Percentiles rank a stretch among this genome's conserved stretches.
Conservation (phyloP, 768 basidiomycete genomes). For the Fibroporia radiculosa region DNA sequence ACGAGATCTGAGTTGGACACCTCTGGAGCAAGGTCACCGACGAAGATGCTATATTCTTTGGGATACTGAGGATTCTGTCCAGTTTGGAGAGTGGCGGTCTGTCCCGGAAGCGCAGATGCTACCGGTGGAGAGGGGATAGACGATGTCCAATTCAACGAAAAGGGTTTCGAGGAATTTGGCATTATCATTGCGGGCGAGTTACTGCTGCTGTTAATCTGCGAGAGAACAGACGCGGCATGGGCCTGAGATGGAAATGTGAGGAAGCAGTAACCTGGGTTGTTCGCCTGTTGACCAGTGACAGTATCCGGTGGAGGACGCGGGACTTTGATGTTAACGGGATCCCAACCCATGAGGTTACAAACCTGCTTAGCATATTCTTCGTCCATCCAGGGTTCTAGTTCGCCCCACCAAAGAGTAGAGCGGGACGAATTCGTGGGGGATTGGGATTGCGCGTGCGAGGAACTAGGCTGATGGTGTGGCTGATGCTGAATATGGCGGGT, state of each 20-base stretch:
- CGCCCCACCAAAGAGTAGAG: conserved; percentile 77
- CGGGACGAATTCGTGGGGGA: conserved; percentile 24
- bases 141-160: conserved; percentile 74
- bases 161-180: conserved; percentile 82
- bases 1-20: conserved; percentile 95
- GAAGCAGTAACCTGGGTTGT: conserved; percentile 86
- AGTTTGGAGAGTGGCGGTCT: conserved; percentile 25
- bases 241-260: conserved; percentile 72
- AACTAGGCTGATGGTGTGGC: conserved; percentile 15
- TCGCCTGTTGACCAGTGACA: conserved; percentile 53
- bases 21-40: conserved; percentile 88
- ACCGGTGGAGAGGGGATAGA: conserved; percentile 30
- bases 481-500: conserved; percentile 16
- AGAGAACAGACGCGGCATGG: conserved; percentile 62
- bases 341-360: conserved; percentile 83
- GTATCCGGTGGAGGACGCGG: conserved; percentile 55
- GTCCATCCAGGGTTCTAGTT: conserved; percentile 95
- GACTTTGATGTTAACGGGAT: conserved; percentile 64
- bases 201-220: conserved; percentile 49
- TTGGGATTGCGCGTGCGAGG: conserved; percentile 17
- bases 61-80: conserved; percentile 49
- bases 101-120: conserved; percentile 25
- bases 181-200: conserved; percentile 45
- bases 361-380: conserved; percentile 91
- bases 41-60: conserved; percentile 91